phyloP scores from a whole-genome alignment of 2,329 filamentous ascomycete genomes.

The Ascochyta fabae region DNA sequence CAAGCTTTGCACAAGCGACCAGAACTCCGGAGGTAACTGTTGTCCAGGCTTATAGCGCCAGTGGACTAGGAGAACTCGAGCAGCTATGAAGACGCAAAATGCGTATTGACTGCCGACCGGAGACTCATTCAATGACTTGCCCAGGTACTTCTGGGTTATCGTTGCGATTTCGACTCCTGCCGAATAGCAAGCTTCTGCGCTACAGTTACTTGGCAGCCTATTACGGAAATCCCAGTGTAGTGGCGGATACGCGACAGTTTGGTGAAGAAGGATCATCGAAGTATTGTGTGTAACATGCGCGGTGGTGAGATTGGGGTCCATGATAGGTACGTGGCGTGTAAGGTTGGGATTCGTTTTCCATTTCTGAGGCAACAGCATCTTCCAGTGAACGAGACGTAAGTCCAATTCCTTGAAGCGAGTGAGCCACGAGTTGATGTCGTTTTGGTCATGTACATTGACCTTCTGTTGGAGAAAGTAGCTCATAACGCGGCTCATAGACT shows the following conservation, averaged over 20 bases:
- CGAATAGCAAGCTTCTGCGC: constrained; percentile 23
- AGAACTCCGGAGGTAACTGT: constrained; percentile 21
- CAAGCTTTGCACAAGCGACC: constrained; percentile 26
- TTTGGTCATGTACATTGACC: constrained; percentile 19
- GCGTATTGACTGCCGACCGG: constrained; percentile 24
- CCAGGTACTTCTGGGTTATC: constrained; percentile 27
- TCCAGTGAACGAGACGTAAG: constrained; percentile 29
- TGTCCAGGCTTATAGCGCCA: constrained; percentile 21
- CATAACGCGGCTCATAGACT: constrained; percentile 29
- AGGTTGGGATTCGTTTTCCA: constrained; percentile 33
- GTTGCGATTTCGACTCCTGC: constrained; percentile 26
- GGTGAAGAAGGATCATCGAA: constrained; percentile 27
- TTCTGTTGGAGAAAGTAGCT: constrained; percentile 31
- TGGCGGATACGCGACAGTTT: constrained; percentile 25
- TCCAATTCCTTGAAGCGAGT: constrained; percentile 33
- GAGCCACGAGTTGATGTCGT: constrained; percentile 25
- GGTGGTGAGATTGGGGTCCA: constrained; percentile 28
- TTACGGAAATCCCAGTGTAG: constrained; percentile 20
- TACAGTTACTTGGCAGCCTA: constrained; percentile 23
- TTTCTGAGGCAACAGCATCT: constrained; percentile 29
- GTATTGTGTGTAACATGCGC: constrained; percentile 30
- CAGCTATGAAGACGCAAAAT: constrained; percentile 32
- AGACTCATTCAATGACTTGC: constrained; percentile 18
- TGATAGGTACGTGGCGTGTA: constrained; percentile 20
- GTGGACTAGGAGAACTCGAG: constrained; percentile 23